These are phyloP conservation scores for Acanthamoeba healyi DNA, from an alignment of 208 protist species.

Conservation along the genomic window DNA sequence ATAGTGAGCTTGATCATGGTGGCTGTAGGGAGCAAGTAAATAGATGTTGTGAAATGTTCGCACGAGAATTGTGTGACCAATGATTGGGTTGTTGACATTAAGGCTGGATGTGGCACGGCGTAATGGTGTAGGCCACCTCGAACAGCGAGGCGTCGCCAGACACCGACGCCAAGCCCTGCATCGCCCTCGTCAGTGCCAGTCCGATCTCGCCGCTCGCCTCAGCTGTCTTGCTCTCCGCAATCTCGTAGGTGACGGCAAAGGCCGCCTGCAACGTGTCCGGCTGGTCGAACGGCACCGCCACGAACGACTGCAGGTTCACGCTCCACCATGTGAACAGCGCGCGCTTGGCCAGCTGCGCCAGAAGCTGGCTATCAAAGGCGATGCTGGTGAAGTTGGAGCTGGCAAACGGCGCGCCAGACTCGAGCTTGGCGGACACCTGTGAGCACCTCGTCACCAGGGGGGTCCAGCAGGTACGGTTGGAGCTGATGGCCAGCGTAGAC, in stretches of 20 bases:
- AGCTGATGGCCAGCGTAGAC: neutral
- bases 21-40: too few species aligned
- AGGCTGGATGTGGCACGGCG: neutral
- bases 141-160: neutral
- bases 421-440: neutral
- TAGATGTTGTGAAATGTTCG: too few species aligned
- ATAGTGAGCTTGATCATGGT: too few species aligned
- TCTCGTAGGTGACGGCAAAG: neutral
- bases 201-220: neutral
- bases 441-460: neutral
- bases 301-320: neutral
- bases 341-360: neutral
- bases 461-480: neutral
- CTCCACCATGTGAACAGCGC: neutral
- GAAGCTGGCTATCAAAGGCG: neutral
- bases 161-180: neutral
- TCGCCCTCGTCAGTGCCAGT: neutral
- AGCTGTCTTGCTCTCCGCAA: neutral
- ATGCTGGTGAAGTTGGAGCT: neutral
- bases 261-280: neutral
- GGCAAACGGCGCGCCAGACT: neutral
- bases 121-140: slow-evolving; percentile 1
- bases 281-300: neutral
- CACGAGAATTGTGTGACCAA: too few species aligned
- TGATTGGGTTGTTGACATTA: too few species aligned